Percentiles rank a stretch among this genome's conserved stretches.
These are phyloP conservation scores for Blastobotrys ciferrii DNA, from an alignment of 1,139 yeast species.

Conservation along the genomic window DNA sequence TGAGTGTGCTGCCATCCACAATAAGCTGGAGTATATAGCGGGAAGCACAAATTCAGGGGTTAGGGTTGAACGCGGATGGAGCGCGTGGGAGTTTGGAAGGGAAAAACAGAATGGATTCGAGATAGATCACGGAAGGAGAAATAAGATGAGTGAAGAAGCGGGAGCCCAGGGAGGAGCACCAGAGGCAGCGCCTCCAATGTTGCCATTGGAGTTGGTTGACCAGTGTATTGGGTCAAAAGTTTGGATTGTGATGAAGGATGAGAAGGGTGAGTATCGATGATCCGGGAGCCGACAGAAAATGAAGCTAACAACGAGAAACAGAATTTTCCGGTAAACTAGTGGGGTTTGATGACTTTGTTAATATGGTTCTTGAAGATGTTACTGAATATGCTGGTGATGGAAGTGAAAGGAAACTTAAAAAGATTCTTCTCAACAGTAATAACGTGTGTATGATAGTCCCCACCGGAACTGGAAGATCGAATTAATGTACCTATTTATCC, in stretches of 20 bases:
- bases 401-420: conserved; percentile 48
- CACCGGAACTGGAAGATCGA: not conserved
- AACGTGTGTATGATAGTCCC: conserved; percentile 71
- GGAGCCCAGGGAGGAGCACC: too few relatives aligned
- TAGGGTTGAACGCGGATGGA: not conserved
- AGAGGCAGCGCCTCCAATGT: conserved; percentile 29
- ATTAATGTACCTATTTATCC: not conserved
- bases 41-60: too few relatives aligned
- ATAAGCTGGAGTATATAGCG: too few relatives aligned
- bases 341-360: conserved; percentile 95
- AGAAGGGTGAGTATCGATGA: conserved; percentile 10
- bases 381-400: conserved; percentile 55
- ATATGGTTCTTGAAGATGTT: conserved; percentile 84
- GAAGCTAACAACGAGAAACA: too few relatives aligned
- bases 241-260: conserved; percentile 65
- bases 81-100: not conserved
- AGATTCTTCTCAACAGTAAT: conserved; percentile 85
- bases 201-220: conserved; percentile 86
- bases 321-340: conserved; percentile 84
- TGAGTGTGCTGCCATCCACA: too few relatives aligned
- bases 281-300: not conserved
- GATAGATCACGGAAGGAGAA: too few relatives aligned
- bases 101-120: not conserved
- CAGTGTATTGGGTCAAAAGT: conserved; percentile 79
- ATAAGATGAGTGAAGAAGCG: not conserved